Percentiles rank a stretch among this genome's conserved stretches.
phyloP scores from a whole-genome alignment of 176 grass and related monocot species.

The Carex littledalei region DNA sequence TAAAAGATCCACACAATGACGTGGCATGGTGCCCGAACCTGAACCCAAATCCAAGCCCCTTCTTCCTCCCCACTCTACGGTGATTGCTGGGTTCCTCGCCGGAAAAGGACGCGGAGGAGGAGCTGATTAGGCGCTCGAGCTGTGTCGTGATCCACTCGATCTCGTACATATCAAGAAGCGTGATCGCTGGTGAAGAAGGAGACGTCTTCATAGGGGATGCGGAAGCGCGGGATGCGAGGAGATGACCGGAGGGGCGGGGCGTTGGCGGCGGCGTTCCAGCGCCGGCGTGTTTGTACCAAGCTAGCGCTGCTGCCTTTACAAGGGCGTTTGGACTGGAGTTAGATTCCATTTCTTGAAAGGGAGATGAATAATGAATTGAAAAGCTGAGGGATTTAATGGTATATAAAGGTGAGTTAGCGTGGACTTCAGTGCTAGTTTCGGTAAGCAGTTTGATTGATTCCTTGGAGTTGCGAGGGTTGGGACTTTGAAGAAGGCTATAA shows the following conservation, averaged over 20 bases:
- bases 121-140: slow-evolving; percentile 40
- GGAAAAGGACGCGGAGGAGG: neutral
- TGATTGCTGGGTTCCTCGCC: neutral
- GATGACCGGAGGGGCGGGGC: neutral
- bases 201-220: neutral
- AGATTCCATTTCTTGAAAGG: slow-evolving; percentile 19
- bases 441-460: neutral
- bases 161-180: slow-evolving; percentile 81
- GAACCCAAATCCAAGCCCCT: neutral
- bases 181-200: neutral
- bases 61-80: neutral
- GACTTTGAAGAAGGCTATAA: neutral
- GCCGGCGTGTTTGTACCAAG: neutral
- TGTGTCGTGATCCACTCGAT: slow-evolving; percentile 59
- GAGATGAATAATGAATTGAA: neutral
- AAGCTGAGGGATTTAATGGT: neutral
- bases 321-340: neutral
- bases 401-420: neutral
- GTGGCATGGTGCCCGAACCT: slow-evolving; percentile 35
- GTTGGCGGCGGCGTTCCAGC: neutral
- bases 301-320: neutral
- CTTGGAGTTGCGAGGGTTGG: neutral
- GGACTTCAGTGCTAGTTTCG: neutral
- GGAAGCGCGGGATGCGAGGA: neutral
- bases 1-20: slow-evolving; percentile 27